Evolutionary conservation across 75 land plant genomes (phyloP), one percentile per base, ranked within the genome.

Genomic region (Cryptomeria japonica): DNA sequence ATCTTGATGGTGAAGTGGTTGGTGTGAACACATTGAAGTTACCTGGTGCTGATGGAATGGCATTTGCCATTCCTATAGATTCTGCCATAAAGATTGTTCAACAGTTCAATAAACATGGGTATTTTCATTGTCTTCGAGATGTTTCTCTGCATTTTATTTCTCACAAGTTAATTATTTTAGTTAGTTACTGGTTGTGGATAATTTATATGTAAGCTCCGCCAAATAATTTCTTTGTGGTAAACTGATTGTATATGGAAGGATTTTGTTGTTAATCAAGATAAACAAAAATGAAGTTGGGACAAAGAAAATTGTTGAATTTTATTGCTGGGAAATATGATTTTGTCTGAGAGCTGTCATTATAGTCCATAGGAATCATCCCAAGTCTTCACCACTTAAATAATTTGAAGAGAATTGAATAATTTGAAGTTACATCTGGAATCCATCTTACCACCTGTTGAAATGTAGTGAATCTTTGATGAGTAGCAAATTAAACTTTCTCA

Each of bases 1-100:
- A 97, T 89, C 91, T 97, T 90, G 99, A 97, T 89, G 98, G 99
- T 36, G 99, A 97, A 90, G 94, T 97, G 53, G 90, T 97, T 32
- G 99, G 99, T 19, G 92, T 97, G 22, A 96, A 97, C 87, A 92
- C 96, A 39, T 92, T 95, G 95, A 96, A 95, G 90, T 90, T 96
- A 38, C 32, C 32, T 32, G 91, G 86, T 85, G 98, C 99, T 56
- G 94, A 93, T 91, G 98, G 98, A 46, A 87, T 96, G 80, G 93
- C 94, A 85, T 97, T 97, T 91, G 95, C 99, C 53, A 93, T 97
- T 37, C 98, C 99, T 28, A 95, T 97, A 41, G 98, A 97, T 73
- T 87, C 97, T 16, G 96, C 90, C 38, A 72, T 93, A 37, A 96
- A 92, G 87, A 92, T 94, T 46, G 90, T 96, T 39, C 93, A 96